These are phyloP conservation scores for Stentor roeselii DNA, from an alignment of 73 alveolate genomes.

Conservation along the genomic window DNA sequence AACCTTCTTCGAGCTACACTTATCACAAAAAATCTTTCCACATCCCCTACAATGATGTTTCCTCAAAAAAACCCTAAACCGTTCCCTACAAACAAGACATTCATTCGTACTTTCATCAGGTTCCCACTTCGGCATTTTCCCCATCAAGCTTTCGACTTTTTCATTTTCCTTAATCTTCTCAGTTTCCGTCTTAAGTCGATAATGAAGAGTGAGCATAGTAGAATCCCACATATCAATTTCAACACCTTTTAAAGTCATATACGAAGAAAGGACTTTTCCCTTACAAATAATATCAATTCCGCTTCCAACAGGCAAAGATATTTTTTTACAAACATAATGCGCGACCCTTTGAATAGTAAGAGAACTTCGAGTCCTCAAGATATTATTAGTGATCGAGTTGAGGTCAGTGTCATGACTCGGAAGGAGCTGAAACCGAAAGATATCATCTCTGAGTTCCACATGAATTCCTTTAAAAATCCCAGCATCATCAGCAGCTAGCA, in stretches of 20 bases:
- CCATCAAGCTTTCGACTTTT: constrained; percentile 22
- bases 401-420: constrained; percentile 44
- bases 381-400: constrained; percentile 45
- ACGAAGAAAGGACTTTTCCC: constrained; percentile 28
- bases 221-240: constrained; percentile 39
- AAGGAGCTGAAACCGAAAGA: constrained; percentile 48
- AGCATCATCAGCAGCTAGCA: constrained; percentile 36
- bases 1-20: constrained; percentile 43
- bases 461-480: constrained; percentile 17
- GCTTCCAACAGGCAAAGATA: constrained; percentile 25
- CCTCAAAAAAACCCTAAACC: constrained; percentile 64
- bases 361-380: constrained; percentile 60
- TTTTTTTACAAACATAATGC: constrained; percentile 45
- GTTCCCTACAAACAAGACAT: constrained; percentile 68
- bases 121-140: constrained; percentile 75
- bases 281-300: constrained; percentile 43
- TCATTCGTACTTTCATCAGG: constrained; percentile 68
- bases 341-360: constrained; percentile 52
- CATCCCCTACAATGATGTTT: constrained; percentile 87
- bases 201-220: constrained; percentile 40
- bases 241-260: constrained; percentile 38
- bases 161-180: not conserved
- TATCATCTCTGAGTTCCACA: constrained; percentile 35
- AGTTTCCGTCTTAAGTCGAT: constrained; percentile 33
- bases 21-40: constrained; percentile 79